phyloP scores from a whole-genome alignment of 163 green algal species.

The Volvox carteri region DNA sequence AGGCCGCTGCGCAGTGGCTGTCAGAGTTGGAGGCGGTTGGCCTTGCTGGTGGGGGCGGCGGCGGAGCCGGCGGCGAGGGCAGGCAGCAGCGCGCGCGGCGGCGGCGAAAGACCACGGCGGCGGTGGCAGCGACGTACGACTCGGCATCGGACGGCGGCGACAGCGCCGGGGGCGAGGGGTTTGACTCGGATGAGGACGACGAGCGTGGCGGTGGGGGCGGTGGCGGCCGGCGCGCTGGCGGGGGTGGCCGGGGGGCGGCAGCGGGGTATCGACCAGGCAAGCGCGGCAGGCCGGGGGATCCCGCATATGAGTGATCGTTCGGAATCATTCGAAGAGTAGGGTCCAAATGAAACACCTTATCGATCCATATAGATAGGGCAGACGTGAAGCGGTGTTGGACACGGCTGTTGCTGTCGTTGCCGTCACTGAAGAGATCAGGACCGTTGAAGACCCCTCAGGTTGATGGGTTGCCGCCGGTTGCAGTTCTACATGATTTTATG shows the following conservation, averaged over 20 bases:
- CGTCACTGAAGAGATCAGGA: too few species aligned
- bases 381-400: too few species aligned
- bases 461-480: too few species aligned
- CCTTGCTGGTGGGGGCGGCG: not conserved
- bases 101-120: not conserved
- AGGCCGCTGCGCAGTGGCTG: not conserved
- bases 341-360: too few species aligned
- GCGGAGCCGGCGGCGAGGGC: not conserved
- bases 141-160: constrained; percentile 3
- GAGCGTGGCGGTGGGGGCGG: not conserved
- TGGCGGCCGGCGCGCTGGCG: not conserved
- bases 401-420: too few species aligned
- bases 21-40: constrained; percentile 21
- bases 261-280: not conserved
- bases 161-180: not conserved
- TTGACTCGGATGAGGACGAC: not conserved
- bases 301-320: not conserved
- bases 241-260: not conserved
- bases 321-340: too few species aligned
- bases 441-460: too few species aligned
- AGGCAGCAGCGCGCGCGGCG: not conserved
- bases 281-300: not conserved
- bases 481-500: too few species aligned
- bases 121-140: not conserved
- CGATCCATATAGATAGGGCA: too few species aligned